These are phyloP conservation scores for Fusarium drepaniforme DNA, from an alignment of 2,329 filamentous ascomycete genomes.

Conservation along the genomic window DNA sequence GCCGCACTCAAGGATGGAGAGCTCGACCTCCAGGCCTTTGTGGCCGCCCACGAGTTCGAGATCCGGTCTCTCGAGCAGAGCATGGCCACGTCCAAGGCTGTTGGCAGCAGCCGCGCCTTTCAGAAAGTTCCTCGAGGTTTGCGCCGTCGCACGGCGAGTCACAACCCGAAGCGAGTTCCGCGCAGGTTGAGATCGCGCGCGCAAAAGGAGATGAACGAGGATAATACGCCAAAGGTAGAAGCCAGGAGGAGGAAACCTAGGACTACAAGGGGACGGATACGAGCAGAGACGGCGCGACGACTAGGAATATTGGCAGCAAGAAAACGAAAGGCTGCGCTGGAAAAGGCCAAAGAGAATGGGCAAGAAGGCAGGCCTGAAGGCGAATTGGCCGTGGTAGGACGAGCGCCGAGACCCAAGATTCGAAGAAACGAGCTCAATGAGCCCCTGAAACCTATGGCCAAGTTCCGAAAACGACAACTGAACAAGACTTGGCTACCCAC, in stretches of 20 bases:
- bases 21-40: conserved; percentile 86
- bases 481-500: conserved; percentile 96
- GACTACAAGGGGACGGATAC: conserved; percentile 69
- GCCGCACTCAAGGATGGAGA: conserved; percentile 76
- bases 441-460: conserved; percentile 66
- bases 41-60: conserved; percentile 89
- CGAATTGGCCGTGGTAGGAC: conserved; percentile 33
- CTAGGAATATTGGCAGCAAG: conserved; percentile 73
- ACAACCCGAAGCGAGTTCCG: conserved; percentile 93
- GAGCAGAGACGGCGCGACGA: conserved; percentile 81
- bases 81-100: conserved; percentile 78
- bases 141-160: conserved; percentile 89
- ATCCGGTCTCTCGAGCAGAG: conserved; percentile 87
- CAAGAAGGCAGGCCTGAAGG: conserved; percentile 20
- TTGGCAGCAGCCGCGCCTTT: conserved; percentile 79
- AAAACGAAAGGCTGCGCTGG: conserved; percentile 60
- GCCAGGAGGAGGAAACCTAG: conserved; percentile 71
- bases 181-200: conserved; percentile 79
- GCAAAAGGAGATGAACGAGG: conserved; percentile 81
- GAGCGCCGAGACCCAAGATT: conserved; percentile 70
- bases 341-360: conserved; percentile 44
- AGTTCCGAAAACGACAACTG: conserved; percentile 86
- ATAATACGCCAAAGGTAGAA: conserved; percentile 89
- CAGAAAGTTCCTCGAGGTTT: conserved; percentile 89
- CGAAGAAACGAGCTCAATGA: conserved; percentile 77